phyloP scores from a whole-genome alignment of 345 rosid genomes.

The Balakata baccata region DNA sequence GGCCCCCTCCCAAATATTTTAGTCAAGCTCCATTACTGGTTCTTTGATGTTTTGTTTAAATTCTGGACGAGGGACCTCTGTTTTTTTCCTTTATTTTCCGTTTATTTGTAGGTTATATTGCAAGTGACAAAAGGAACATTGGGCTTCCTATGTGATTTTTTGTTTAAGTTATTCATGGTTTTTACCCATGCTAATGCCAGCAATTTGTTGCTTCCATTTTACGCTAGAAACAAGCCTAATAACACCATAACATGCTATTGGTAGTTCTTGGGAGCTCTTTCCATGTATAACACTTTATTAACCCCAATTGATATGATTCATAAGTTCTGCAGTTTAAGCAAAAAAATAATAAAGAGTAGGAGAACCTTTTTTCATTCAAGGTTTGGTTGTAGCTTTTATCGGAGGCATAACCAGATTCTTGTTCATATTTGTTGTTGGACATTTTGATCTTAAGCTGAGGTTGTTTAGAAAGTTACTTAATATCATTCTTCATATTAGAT shows the following conservation, averaged over 20 bases:
- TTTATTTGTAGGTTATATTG: too few species aligned
- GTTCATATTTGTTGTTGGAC: neutral
- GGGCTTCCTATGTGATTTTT: too few species aligned
- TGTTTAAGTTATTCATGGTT: neutral
- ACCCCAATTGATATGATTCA: neutral
- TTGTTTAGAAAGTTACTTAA: neutral
- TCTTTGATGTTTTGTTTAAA: too few species aligned
- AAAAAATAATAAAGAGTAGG: too few species aligned
- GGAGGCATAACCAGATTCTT: neutral
- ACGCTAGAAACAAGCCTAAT: neutral
- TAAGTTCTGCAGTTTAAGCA: neutral
- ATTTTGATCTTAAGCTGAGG: neutral
- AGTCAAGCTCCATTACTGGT: too few species aligned
- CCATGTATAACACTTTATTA: neutral
- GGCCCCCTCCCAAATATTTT: too few species aligned
- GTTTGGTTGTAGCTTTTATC: neutral
- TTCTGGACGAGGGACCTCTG: too few species aligned
- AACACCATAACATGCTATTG: neutral
- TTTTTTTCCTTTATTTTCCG: too few species aligned
- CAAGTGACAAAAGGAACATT: too few species aligned
- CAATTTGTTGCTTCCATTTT: too few species aligned
- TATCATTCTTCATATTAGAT: too few species aligned
- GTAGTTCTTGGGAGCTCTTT: neutral
- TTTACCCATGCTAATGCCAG: too few species aligned
- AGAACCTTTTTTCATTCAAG: neutral